Base-by-base conservation (phyloP, 768 basidiomycete genomes). In the Leucocoprinus leucothites region DNA sequence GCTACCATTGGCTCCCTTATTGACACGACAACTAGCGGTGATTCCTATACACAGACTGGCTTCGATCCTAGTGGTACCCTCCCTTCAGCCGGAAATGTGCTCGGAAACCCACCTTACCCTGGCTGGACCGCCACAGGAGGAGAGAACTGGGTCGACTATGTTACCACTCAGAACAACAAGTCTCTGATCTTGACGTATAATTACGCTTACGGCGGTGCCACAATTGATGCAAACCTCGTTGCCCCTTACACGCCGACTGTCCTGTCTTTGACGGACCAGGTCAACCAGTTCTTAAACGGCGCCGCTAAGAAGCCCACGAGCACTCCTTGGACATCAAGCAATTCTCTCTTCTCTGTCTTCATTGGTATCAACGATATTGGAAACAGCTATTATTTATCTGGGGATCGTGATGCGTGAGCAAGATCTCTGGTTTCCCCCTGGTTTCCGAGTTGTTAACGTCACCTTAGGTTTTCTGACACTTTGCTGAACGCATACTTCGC, bases 281-380 rank as follows among this genome's bases (percentile, higher is more conserved):
- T 87, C 16, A 79, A 80, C 54, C 65, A 82, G 55, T 87, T 85
- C 67, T 67, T 86, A 48, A 60, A 57, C 16, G 68, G 72, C 7
- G 76, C 73, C 0, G 80, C 73, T 1, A 69, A 61, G 34, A 81
- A 80, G 63, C 84, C 84, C 0, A 65, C 72, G 7, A 69, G 66
- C 1, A 76, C 80, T 1, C 76, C 79, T 0, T 88, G 86, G 87
- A 75, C 76, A 21, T 76, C 77, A 53, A 59, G 63, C 3, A 81
- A 87, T 61, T 63, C 84, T 50, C 61, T 88, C 45, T 87, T 89
- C 66, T 80, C 80, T 0, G 67, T 87, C n/a, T 88, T 78, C 76
- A 86, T 89, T 54, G 86, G 87, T 1, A 82, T 88, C 59, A 88
- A 88, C 61, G 86, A 87, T 60, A 76, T 87, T 28, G 82, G 80